phyloP scores from a whole-genome alignment of 2,329 filamentous ascomycete species.

The Chrysoporthe cubensis region DNA sequence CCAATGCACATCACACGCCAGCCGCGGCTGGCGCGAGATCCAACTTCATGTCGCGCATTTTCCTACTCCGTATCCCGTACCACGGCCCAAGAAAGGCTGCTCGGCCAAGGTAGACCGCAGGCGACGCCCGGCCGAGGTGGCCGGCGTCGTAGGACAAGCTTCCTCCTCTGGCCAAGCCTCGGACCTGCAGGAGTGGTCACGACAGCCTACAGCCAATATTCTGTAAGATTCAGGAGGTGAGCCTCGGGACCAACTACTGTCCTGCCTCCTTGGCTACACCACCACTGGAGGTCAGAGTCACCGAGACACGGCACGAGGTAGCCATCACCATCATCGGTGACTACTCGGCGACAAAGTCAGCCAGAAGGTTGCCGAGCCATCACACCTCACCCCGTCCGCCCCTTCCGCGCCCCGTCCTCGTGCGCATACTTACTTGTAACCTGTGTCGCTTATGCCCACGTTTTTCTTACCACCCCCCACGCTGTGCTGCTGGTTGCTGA shows the following conservation, averaged over 20 bases:
- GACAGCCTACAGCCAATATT: slow-evolving; percentile 7
- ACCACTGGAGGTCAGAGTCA: not conserved
- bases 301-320: slow-evolving; percentile 10
- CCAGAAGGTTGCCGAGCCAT: slow-evolving; percentile 12
- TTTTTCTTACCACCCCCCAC: slow-evolving; percentile 21
- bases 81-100: slow-evolving; percentile 4
- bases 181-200: slow-evolving; percentile 3
- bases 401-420: slow-evolving; percentile 7
- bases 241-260: not conserved
- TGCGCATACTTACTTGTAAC: not conserved
- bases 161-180: slow-evolving; percentile 15
- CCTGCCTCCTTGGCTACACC: not conserved
- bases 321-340: slow-evolving; percentile 5
- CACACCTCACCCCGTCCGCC: slow-evolving; percentile 15
- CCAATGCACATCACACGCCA: not conserved
- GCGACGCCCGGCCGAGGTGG: slow-evolving; percentile 4
- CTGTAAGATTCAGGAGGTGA: slow-evolving; percentile 5
- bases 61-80: slow-evolving; percentile 3
- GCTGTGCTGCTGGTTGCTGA: slow-evolving; percentile 12
- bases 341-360: slow-evolving; percentile 24
- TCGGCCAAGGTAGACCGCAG: not conserved
- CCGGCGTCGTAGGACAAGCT: slow-evolving; percentile 17
- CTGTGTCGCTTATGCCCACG: slow-evolving; percentile 24
- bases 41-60: slow-evolving; percentile 16
- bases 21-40: not conserved